Base-by-base conservation (phyloP, 345 rosid genomes). In the Boechera retrofracta region DNA sequence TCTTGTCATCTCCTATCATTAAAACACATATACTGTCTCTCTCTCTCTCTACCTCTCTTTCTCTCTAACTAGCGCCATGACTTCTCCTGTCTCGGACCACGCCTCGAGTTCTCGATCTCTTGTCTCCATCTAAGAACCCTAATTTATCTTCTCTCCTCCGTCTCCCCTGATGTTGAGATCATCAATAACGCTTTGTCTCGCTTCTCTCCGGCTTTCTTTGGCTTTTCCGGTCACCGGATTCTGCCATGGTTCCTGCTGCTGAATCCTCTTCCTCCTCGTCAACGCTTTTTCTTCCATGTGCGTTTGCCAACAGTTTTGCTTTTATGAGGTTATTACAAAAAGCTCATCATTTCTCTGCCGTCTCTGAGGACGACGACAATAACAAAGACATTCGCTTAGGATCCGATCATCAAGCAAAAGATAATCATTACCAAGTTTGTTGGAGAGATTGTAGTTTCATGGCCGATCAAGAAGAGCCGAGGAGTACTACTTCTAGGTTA, bases 391-490 rank as follows among this genome's bases (percentile, higher is more conserved):
- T 79, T 70, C 72, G 58, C 79, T 61, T 81, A 83, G 88, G 84
- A 83, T 86, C 93, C 82, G 88, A 85, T 83, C 79, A 48, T n/a
- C 72, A 74, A 39, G 67, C 26, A 58, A 71, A 59, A 59, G 55
- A 33, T 72, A 60, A 33, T 5, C 58, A 66, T n/a, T 48, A 73
- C 28, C 72, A 79, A 61, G 71, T 67, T 55, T 79, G 35, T 79
- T 68, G 75, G 39, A 79, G 21, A 73, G 78, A 68, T 38, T 69
- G 18, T 79, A 61, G 76, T 75, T 75, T 80, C 72, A 89, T 91
- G 98, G 98, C 93, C 3, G 94, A 91, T 66, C 77, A 71, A 79
- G 91, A 95, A 49, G 94, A 89, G 71, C 89, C 98, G 6, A 89
- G 89, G 13, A 89, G 94, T 82, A 82, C 86, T 64, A 85, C 89